Evolutionary conservation across 495 filamentous ascomycete species (phyloP).

Genomic region (Penicillium silybi): DNA sequence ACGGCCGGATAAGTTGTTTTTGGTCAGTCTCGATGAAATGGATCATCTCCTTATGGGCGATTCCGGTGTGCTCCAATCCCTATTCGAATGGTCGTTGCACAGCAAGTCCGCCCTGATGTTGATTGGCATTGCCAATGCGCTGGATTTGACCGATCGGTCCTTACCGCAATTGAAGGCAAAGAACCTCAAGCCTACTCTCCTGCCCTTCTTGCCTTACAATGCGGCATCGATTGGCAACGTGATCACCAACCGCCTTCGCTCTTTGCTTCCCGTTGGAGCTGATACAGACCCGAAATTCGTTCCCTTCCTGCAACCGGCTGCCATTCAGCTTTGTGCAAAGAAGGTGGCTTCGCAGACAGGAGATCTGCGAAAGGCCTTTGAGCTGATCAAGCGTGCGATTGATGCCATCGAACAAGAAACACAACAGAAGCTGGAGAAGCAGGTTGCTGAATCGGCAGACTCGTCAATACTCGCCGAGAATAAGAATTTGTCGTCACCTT

Average conservation of each 20-base stretch:
- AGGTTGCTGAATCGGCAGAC: slow-evolving; percentile 31
- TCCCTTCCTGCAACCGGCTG: slow-evolving; percentile 89
- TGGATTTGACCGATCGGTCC: slow-evolving; percentile 93
- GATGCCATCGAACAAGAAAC: slow-evolving; percentile 87
- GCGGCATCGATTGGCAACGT: slow-evolving; percentile 84
- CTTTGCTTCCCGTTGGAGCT: slow-evolving; percentile 53
- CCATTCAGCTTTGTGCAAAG: slow-evolving; percentile 87
- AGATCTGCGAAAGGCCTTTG: slow-evolving; percentile 92
- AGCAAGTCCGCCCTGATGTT: slow-evolving; percentile 72
- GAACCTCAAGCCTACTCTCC: slow-evolving; percentile 80
- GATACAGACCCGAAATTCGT: slow-evolving; percentile 54
- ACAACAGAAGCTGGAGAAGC: slow-evolving; percentile 39
- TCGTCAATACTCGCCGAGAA: slow-evolving; percentile 63
- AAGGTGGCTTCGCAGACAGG: slow-evolving; percentile 93
- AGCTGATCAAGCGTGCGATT: slow-evolving; percentile 84
- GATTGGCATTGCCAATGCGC: slow-evolving; percentile 92
- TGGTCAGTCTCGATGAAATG: slow-evolving; percentile 90
- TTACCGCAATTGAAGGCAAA: slow-evolving; percentile 90
- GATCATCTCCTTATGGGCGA: slow-evolving; percentile 88
- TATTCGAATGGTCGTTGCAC: slow-evolving; percentile 92
- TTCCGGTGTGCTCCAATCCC: slow-evolving; percentile 75
- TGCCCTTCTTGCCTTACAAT: slow-evolving; percentile 91
- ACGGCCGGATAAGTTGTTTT: slow-evolving; percentile 47
- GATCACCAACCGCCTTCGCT: slow-evolving; percentile 76
- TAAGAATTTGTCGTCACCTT: slow-evolving; percentile 63